Evolutionary conservation across 2,329 filamentous ascomycete species (phyloP), one percentile per base, ranked within the genome.

Genomic region (Xylaria sp.): DNA sequence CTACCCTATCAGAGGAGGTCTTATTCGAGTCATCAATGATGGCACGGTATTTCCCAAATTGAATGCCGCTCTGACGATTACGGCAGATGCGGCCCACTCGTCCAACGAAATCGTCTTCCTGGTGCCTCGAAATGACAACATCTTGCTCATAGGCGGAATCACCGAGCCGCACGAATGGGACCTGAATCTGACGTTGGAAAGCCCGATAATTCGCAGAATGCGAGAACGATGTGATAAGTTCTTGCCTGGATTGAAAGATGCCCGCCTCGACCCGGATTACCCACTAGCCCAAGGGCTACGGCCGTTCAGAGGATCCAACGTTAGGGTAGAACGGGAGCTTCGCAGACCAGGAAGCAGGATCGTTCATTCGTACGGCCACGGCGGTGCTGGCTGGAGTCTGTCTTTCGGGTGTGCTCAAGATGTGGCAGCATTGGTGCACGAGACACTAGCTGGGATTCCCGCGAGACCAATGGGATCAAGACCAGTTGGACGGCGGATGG

Each of bases 11-110:
- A 79, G 82, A 6, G 83, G 83, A 23, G 83, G 75, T 4, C 75
- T 84, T 5, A 77, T 84, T 57, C 80, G 83, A 46, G 81, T 84
- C 71, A 78, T 83, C 73, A 85, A 85, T 71, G 81, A 84, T 60
- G 82, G 82, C 33, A 75, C 69, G 6, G 74, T 74, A 49, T 84
- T 84, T 66, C 80, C 81, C 5, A 81, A 82, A 69, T 72, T 84
- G 23, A 75, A 80, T 7, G 75, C 78, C 11, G 80, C 81, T 15
- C 71, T 84, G 63, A 80, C 79, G 0, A 80, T 84, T 65, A 79
- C 80, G 20, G 80, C 82, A 53, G 80, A 81, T 58, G 78, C 79
- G 3, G 77, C 74, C 13, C 73, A 77, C 62, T 75, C 75, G 33
- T 65, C 75, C 1, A 80, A 80, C 67, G 81, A 82, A 70, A 82